Base-by-base conservation (phyloP, 306 rosid species). In the Geum urbanum region DNA sequence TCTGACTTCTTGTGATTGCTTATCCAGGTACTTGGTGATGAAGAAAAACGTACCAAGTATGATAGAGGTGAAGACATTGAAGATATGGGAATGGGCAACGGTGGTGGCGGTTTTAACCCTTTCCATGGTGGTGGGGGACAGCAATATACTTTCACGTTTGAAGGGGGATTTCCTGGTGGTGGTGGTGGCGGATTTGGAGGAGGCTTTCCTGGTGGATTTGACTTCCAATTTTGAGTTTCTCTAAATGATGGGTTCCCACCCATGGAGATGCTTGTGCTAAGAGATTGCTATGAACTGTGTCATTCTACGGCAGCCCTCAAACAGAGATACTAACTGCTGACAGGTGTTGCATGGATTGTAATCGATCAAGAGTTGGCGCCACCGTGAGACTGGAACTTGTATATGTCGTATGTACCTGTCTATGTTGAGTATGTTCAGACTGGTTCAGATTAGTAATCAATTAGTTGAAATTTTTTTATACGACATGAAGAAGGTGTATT, bases 41-140 rank as follows among this genome's bases (percentile, higher is more conserved):
- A 95, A 77, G 96, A 91, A 35, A 95, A 95, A 74, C 97, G 99
- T 2, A 79, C 86, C 8, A 91, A 91, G 80, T 95, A 80, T 52
- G 99, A 95, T 59, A 77, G 96, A 72, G 99, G 99, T 44, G 99
- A 95, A 86, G 99, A 95, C 78, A 78, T 95, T 75, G 99, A 95
- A 84, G 97, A 91, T 7, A 69, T 58, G 73, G 99, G 96, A 70
- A 79, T 77, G 84, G 91, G 92, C 0, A 78, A 77, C 0, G 85
- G 86, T 0, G 79, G 84, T 0, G 91, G 92, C 1, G 98, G 97
- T 20, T 94, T 87, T 86, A 91, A 94, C 67, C 97, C 97, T 14
- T 94, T 87, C 45, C 96, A 96, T 8, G 97, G 97, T 1, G 94
- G 82, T 4, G 92, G 94, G 0, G 97, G 96, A 48, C 98, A 84